These are phyloP conservation scores for Noccaea bulbosa DNA, from an alignment of 345 rosid genomes.

Conservation along the genomic window DNA sequence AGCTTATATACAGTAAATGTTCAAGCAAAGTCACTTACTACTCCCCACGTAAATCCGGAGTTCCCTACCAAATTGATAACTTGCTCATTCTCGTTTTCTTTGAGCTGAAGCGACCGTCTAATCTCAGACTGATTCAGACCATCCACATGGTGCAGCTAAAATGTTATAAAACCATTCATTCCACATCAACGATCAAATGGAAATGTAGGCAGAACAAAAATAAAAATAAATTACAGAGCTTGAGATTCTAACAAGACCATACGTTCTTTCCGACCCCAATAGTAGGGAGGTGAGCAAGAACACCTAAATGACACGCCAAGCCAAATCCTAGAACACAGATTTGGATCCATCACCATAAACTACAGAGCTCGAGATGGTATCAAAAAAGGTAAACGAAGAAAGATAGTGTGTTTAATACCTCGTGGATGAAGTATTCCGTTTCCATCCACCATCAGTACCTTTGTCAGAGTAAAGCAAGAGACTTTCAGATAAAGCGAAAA, in stretches of 20 bases:
- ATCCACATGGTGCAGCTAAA: slow-evolving; percentile 87
- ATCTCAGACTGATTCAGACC: slow-evolving; percentile 71
- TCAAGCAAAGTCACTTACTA: slow-evolving; percentile 54
- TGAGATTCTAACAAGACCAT: slow-evolving; percentile 31
- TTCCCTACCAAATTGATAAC: slow-evolving; percentile 61
- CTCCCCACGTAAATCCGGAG: slow-evolving; percentile 79
- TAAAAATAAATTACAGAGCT: no score
- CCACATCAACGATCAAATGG: slow-evolving; percentile 15
- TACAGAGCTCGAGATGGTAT: slow-evolving; percentile 18
- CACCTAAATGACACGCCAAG: slow-evolving; percentile 86
- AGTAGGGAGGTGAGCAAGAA: slow-evolving; percentile 75
- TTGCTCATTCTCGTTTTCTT: slow-evolving; percentile 51
- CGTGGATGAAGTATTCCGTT: slow-evolving; percentile 95
- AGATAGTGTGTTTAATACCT: slow-evolving; percentile 51
- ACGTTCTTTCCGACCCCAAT: slow-evolving; percentile 88
- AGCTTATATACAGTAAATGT: not conserved
- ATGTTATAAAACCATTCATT: slow-evolving; percentile 21
- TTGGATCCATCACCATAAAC: slow-evolving; percentile 11
- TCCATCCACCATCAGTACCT: slow-evolving; percentile 91
- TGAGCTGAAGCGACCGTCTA: slow-evolving; percentile 55
- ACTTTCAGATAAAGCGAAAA: slow-evolving; percentile 8
- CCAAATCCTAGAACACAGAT: slow-evolving; percentile 70
- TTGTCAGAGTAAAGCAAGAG: slow-evolving; percentile 42
- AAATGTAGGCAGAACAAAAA: slow-evolving; percentile 8
- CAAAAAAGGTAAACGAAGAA: not conserved